Evolutionary conservation across 2,329 filamentous ascomycete genomes (phyloP), one percentile per base, ranked within the genome.

Genomic region (Dothiorella sarmentorum): DNA sequence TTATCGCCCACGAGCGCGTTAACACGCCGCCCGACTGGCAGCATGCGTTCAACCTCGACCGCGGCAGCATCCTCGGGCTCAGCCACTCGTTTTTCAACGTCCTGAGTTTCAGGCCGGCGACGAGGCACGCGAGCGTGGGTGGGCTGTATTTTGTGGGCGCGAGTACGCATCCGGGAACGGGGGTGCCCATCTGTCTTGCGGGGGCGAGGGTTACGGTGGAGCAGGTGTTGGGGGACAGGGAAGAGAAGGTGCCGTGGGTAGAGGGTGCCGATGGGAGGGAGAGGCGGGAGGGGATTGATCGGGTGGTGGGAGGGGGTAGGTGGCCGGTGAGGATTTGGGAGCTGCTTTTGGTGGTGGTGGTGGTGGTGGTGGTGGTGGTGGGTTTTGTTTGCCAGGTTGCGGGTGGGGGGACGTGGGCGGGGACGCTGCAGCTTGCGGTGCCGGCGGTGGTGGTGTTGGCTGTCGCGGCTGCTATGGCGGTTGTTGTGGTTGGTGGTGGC

Each of bases 61-160:
- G 85, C 67, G 88, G 88, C 13, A 86, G 86, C 1, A 91, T 91
- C 58, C 78, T 91, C 0, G 88, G 88, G 0, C 75, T 91, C 0
- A 84, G 81, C 17, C 88, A 91, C 73, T 83, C 80, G 27, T 90
- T 91, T 75, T 88, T 89, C 76, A 89, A 89, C 67, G 85, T 89
- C 13, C 77, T 89, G 0, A 80, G 80, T 31, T 89, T 89, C 75
- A 76, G 86, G 1, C 86, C 86, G 0, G 76, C 77, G 38, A 88
- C 84, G 0, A 75, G 76, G 62, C 76, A 86, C 29, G 65, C 73
- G 4, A 77, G 75, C 4, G 73, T 86, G 17, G 63, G 74, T 11
- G 75, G 76, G 2, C 70, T 85, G 22, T 90, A 89, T 67, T 90
- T 91, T 67, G 88, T 90, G 0, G 88, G 88, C 31, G 88, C 88